Conservation (phyloP, 2,329 filamentous ascomycete species). For the Macroventuria anomochaeta region DNA sequence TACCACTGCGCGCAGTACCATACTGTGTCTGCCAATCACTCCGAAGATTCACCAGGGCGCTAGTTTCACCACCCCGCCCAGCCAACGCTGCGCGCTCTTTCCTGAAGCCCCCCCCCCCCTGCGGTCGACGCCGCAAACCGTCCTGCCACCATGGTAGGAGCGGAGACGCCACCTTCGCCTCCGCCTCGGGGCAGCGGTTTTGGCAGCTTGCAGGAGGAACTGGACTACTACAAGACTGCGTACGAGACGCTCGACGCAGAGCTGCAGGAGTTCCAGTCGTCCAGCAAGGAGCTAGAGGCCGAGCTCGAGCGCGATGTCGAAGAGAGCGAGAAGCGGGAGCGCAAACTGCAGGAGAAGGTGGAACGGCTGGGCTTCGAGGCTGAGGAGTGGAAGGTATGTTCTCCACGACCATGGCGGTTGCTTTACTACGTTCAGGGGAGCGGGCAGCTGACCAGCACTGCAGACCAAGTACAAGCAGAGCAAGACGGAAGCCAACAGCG, state of each 20-base stretch:
- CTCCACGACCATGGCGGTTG: background rate
- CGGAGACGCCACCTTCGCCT: slow-evolving; percentile 43
- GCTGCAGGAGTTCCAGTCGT: slow-evolving; percentile 90
- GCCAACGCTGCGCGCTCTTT: slow-evolving; percentile 28
- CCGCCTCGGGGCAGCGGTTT: slow-evolving; percentile 40
- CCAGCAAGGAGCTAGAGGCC: slow-evolving; percentile 90
- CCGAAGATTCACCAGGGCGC: background rate
- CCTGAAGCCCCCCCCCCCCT: slow-evolving; percentile 32
- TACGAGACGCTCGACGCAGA: slow-evolving; percentile 93
- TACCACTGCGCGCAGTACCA: slow-evolving; percentile 12
- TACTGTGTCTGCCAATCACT: background rate
- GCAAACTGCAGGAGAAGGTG: slow-evolving; percentile 82
- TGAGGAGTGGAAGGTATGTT: slow-evolving; percentile 93
- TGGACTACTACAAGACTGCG: slow-evolving; percentile 94
- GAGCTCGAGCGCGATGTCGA: slow-evolving; percentile 97
- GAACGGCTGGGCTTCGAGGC: slow-evolving; percentile 87
- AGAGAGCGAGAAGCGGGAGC: slow-evolving; percentile 90
- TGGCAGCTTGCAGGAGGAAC: slow-evolving; percentile 68
- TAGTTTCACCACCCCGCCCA: slow-evolving; percentile 27
- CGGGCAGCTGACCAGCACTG: slow-evolving; percentile 10
- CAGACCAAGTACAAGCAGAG: slow-evolving; percentile 96
- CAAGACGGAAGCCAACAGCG: slow-evolving; percentile 83
- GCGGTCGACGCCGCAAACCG: slow-evolving; percentile 21
- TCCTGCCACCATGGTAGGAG: slow-evolving; percentile 38
- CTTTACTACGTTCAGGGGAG: background rate